Evolutionary conservation across 78 protist genomes (phyloP).

Genomic region (Protostelium mycophagum): DNA sequence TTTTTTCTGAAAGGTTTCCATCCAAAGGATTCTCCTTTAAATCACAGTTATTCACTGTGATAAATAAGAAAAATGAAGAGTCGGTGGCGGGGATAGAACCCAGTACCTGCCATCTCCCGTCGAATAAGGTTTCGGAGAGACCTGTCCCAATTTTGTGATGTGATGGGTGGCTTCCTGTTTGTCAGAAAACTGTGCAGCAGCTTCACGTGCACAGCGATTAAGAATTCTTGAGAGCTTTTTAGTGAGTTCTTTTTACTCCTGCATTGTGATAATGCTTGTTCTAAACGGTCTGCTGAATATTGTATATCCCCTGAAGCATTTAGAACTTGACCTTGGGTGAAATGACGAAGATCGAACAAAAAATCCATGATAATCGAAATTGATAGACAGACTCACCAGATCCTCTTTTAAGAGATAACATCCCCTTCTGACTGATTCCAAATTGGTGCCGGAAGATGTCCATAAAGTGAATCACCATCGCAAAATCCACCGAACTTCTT

Average conservation of each 20-base stretch:
- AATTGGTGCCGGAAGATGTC: background rate
- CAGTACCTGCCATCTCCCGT: background rate
- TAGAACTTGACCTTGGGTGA: too few relatives aligned
- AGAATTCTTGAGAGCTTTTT: background rate
- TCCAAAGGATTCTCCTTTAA: background rate
- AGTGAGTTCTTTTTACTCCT: background rate
- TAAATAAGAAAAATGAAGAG: too few relatives aligned
- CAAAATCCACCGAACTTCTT: background rate
- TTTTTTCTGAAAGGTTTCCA: background rate
- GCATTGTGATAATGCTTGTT: background rate
- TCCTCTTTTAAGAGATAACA: background rate
- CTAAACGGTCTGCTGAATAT: background rate
- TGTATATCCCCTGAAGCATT: background rate
- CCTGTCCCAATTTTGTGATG: background rate
- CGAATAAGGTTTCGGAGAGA: background rate
- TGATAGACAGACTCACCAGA: background rate
- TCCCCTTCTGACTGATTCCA: background rate
- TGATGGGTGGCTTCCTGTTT: background rate
- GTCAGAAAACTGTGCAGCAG: background rate
- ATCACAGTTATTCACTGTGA: background rate
- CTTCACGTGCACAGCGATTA: background rate
- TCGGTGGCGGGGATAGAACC: too few relatives aligned
- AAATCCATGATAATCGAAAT: too few relatives aligned
- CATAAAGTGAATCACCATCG: background rate
- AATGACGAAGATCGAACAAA: too few relatives aligned